phyloP scores from a whole-genome alignment of 2,329 filamentous ascomycete species.

The Colletotrichum higginsianum region DNA sequence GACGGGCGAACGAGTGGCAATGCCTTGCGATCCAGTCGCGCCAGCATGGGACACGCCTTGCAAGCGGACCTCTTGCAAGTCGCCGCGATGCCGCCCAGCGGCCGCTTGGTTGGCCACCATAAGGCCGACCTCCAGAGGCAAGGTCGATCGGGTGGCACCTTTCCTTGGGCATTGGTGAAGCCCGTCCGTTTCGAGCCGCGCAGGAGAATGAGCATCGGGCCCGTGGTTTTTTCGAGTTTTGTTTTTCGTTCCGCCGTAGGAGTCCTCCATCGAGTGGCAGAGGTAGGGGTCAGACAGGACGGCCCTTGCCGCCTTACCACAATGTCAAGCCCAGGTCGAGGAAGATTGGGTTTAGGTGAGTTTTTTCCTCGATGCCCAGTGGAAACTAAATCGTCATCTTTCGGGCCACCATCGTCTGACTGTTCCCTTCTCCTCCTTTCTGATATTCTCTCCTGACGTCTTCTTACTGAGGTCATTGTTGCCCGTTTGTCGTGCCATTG shows the following conservation, averaged over 20 bases:
- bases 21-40: slow-evolving; percentile 26
- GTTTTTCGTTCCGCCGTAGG: not conserved
- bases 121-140: slow-evolving; percentile 16
- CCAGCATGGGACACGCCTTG: slow-evolving; percentile 20
- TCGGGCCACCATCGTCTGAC: slow-evolving; percentile 35
- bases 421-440: slow-evolving; percentile 12
- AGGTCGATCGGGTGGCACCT: slow-evolving; percentile 31
- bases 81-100: slow-evolving; percentile 37
- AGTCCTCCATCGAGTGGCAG: slow-evolving; percentile 37
- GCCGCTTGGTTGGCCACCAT: slow-evolving; percentile 41
- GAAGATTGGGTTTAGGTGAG: slow-evolving; percentile 33
- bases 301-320: slow-evolving; percentile 35
- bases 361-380: slow-evolving; percentile 23
- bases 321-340: slow-evolving; percentile 16
- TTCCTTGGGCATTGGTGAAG: slow-evolving; percentile 16
- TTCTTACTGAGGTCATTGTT: slow-evolving; percentile 33
- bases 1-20: slow-evolving; percentile 17
- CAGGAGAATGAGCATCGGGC: not conserved
- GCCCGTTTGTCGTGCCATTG: slow-evolving; percentile 19
- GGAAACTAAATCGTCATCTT: slow-evolving; percentile 43
- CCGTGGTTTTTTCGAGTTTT: not conserved
- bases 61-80: slow-evolving; percentile 30
- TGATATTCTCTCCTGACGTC: not conserved
- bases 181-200: slow-evolving; percentile 32
- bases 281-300: slow-evolving; percentile 16